Conservation (phyloP, 352 stramenopile genomes). For the Elongisporangium prolatum region DNA sequence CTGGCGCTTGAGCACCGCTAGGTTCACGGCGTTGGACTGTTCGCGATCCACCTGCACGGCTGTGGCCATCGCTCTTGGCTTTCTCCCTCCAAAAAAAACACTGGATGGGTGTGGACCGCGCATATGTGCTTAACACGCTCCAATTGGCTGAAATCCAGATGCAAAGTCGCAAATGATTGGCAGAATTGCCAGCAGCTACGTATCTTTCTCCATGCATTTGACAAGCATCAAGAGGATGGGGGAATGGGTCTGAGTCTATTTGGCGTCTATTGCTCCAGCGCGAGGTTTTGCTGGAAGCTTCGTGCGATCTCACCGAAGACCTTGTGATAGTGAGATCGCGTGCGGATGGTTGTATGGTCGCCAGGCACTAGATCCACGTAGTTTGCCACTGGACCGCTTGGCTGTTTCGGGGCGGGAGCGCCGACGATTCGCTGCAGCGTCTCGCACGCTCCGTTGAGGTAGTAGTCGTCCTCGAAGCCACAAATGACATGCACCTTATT, state of each 20-base stretch:
- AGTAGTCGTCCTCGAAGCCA: conserved; percentile 71
- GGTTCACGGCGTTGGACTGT: conserved; percentile 84
- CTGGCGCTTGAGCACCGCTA: conserved; percentile 83
- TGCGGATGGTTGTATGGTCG: conserved; percentile 70
- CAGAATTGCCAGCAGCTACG: background rate
- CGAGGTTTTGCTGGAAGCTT: conserved; percentile 12
- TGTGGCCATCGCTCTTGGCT: conserved; percentile 21
- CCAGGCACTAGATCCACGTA: conserved; percentile 70
- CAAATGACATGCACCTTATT: conserved; percentile 75
- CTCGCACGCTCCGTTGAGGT: conserved; percentile 62
- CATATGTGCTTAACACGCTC: background rate
- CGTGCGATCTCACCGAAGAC: conserved; percentile 64
- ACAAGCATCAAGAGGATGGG: background rate
- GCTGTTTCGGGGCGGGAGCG: conserved; percentile 13
- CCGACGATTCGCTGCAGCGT: conserved; percentile 51
- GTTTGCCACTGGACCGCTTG: conserved; percentile 23
- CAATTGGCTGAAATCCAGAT: background rate
- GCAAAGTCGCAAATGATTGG: background rate
- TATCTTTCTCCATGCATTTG: background rate
- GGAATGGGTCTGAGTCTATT: background rate
- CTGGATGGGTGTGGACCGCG: background rate
- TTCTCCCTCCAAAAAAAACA: background rate
- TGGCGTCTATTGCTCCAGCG: background rate
- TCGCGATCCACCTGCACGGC: conserved; percentile 66
- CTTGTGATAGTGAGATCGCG: conserved; percentile 49